Conservation (phyloP, 1,284 basidiomycete species). For the Rhodotorula sp. region DNA sequence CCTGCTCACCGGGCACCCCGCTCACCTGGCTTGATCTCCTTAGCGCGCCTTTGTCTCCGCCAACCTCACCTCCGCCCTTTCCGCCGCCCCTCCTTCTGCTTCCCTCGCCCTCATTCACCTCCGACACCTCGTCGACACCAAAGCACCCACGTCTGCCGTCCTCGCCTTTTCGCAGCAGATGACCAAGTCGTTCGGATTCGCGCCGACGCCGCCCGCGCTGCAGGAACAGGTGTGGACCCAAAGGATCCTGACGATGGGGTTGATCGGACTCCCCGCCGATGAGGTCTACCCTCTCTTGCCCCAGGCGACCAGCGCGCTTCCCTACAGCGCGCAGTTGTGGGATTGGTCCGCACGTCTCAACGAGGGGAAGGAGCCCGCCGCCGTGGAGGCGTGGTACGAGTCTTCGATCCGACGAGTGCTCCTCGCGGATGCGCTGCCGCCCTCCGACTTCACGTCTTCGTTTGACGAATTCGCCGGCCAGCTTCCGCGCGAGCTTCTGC, state of each 20-base stretch:
- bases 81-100: constrained; percentile 30
- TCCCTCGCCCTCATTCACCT: constrained; percentile 34
- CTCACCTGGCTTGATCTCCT: not conserved
- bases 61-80: constrained; percentile 27
- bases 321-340: constrained; percentile 35
- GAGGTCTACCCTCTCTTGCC: not conserved
- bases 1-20: not conserved
- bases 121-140: constrained; percentile 28
- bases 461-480: constrained; percentile 1
- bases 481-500: constrained; percentile 33
- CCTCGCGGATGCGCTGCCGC: constrained; percentile 35
- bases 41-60: constrained; percentile 24
- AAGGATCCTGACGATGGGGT: constrained; percentile 22
- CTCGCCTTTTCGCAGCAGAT: constrained; percentile 16
- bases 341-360: constrained; percentile 18
- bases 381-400: constrained; percentile 28
- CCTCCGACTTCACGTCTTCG: constrained; percentile 21
- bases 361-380: not conserved
- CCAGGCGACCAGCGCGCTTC: constrained; percentile 21
- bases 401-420: constrained; percentile 23
- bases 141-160: not conserved
- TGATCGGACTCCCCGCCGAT: not conserved
- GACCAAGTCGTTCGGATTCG: constrained; percentile 17
- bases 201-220: constrained; percentile 4
- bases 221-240: constrained; percentile 38